Percentiles rank a stretch among this genome's conserved stretches.
These are phyloP conservation scores for Boletus sp. DNA, from an alignment of 768 basidiomycete species.

Conservation along the genomic window DNA sequence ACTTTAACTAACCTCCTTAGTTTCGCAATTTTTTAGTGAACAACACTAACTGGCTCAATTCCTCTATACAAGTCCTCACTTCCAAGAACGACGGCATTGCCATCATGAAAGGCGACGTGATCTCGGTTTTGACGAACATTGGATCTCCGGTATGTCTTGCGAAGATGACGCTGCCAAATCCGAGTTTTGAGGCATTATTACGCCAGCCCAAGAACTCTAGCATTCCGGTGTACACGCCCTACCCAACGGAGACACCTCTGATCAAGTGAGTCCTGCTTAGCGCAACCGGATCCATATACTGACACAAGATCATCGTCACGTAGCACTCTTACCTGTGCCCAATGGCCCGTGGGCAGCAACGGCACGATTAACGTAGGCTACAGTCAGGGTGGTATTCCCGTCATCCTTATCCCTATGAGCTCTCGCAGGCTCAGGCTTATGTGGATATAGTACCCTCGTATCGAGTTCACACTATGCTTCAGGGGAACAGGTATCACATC, in stretches of 20 bases:
- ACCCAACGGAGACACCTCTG: slow-evolving; percentile 43
- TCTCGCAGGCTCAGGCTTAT: slow-evolving; percentile 39
- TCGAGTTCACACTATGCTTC: slow-evolving; percentile 6
- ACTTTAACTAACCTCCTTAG: neutral
- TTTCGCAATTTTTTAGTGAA: slow-evolving; percentile 41
- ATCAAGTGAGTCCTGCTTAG: slow-evolving; percentile 48
- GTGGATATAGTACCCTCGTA: slow-evolving; percentile 21
- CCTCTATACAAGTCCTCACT: slow-evolving; percentile 51
- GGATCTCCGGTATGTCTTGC: slow-evolving; percentile 57
- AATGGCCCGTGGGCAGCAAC: slow-evolving; percentile 66
- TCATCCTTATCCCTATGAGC: slow-evolving; percentile 32
- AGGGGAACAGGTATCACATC: neutral
- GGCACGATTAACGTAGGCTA: slow-evolving; percentile 65
- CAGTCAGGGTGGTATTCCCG: slow-evolving; percentile 58
- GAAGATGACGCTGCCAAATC: neutral
- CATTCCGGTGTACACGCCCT: slow-evolving; percentile 59
- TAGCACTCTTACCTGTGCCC: slow-evolving; percentile 63
- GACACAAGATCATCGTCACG: neutral
- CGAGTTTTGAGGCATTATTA: neutral
- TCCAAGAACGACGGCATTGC: slow-evolving; percentile 52
- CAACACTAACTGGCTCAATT: slow-evolving; percentile 47
- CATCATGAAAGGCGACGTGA: slow-evolving; percentile 59
- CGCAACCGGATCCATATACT: neutral
- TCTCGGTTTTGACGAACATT: slow-evolving; percentile 66
- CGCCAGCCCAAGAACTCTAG: slow-evolving; percentile 52